Evolutionary conservation across 345 rosid species (phyloP).

Genomic region (Aethionema arabicum): DNA sequence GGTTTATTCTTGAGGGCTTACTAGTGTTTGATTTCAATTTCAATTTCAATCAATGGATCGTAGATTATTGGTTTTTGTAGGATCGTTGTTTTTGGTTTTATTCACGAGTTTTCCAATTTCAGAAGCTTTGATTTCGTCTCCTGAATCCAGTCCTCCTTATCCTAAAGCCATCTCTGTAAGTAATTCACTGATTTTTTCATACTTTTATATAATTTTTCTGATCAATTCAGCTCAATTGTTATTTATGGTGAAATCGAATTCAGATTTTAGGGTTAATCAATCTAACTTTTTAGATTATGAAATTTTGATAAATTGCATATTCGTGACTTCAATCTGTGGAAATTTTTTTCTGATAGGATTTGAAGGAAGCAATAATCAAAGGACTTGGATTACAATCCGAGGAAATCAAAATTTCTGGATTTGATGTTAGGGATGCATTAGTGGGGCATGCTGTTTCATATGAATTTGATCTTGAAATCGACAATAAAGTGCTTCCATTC

Average conservation of each 20-base stretch:
- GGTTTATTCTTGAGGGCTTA: not conserved
- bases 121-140: slow-evolving; percentile 44
- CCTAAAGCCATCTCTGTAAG: slow-evolving; percentile 84
- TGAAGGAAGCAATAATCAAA: slow-evolving; percentile 84
- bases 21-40: not conserved
- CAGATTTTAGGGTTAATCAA: not conserved
- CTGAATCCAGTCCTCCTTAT: slow-evolving; percentile 41
- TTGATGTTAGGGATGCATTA: slow-evolving; percentile 74
- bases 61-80: slow-evolving; percentile 16
- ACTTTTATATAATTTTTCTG: not conserved
- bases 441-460: slow-evolving; percentile 86
- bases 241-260: not conserved
- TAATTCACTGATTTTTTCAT: not conserved
- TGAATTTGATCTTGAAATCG: slow-evolving; percentile 74
- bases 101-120: slow-evolving; percentile 39
- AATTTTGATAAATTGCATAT: not conserved
- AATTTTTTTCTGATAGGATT: slow-evolving; percentile 51
- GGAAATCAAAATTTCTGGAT: slow-evolving; percentile 73
- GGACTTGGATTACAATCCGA: slow-evolving; percentile 77
- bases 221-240: not conserved
- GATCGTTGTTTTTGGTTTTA: slow-evolving; percentile 41
- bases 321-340: not conserved
- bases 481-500: slow-evolving; percentile 64
- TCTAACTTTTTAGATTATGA: not conserved
- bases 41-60: slow-evolving; percentile 23